phyloP scores from a whole-genome alignment of 192 early-diverging fungal species.

The Diversispora eburnea region DNA sequence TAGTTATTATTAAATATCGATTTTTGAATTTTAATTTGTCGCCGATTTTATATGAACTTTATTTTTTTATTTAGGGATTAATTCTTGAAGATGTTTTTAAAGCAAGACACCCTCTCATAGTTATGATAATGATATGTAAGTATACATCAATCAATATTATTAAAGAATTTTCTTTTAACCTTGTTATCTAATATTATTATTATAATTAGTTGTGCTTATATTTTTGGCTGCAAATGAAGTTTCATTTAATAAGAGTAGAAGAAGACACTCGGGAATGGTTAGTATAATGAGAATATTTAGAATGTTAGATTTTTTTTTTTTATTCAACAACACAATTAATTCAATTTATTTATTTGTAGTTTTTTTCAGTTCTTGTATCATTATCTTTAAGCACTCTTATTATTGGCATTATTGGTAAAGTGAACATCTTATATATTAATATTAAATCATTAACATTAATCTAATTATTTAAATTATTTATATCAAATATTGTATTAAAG shows the following conservation, averaged over 20 bases:
- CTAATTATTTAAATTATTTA: neutral
- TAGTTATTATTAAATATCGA: constrained; percentile 1
- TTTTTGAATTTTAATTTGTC: neutral
- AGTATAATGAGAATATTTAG: constrained; percentile 25
- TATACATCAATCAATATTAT: neutral
- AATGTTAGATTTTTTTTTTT: neutral
- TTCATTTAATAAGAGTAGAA: constrained; percentile 65
- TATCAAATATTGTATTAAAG: constrained; percentile 22
- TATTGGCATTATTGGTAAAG: constrained; percentile 51
- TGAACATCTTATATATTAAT: neutral
- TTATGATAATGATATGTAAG: constrained; percentile 58
- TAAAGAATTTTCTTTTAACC: neutral
- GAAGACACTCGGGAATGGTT: constrained; percentile 73
- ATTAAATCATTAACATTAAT: neutral
- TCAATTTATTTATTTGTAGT: constrained; percentile 36
- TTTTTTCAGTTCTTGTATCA: constrained; percentile 45
- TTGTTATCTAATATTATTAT: neutral
- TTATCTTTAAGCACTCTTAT: constrained; percentile 50
- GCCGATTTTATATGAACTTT: neutral
- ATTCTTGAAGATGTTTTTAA: constrained; percentile 67
- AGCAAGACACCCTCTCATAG: constrained; percentile 55
- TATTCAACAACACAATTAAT: neutral
- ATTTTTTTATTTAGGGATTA: constrained; percentile 42
- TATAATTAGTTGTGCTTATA: constrained; percentile 51
- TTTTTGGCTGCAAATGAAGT: constrained; percentile 64